Base-by-base conservation (phyloP, 208 protist species). In the Leishmania braziliensis region DNA sequence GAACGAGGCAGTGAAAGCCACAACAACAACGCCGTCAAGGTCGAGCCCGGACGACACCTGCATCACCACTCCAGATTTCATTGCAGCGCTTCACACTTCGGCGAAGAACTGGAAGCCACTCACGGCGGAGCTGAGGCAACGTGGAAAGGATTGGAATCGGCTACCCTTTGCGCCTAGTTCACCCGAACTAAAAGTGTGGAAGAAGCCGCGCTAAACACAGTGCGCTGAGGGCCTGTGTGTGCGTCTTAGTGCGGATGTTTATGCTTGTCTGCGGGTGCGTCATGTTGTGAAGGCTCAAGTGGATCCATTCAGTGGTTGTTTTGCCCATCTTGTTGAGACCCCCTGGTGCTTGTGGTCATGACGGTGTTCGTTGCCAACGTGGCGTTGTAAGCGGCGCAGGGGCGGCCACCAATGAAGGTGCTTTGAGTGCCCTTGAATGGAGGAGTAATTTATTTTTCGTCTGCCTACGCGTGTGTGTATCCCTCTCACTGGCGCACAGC, bases 91-190 rank as follows among this genome's bases (percentile, higher is more conserved):
- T 10, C 16, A 76, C 70, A 70, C 70, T 6, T 60, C 70, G 20
- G 48, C 53, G 76, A 65, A 68, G 81, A 5, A 70, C 60, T 84
- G 81, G 81, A n/a, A 23, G 68, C 68, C 68, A 5, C 20, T 80
- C 23, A 54, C 48, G 62, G 12, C 23, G 50, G 81, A 77, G 68
- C 46, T 84, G 81, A 51, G 66, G 20, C 16, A 51, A 4, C 70
- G 60, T 29, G 46, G 12, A 2, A n/a, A 50, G 53, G 20, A 48
- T 4, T 84, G 56, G 56, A 63, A 54, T 14, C 29, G 36, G n/a
- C 51, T 84, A 53, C 51, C 29, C 1, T 29, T 84, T 33, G 39
- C 12, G 23, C 8, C 51, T 20, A 68, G 20, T 0, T 77, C 53
- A 51, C 81, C 81, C 36, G 58, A 53, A 46, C 33, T 78, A 53